Evolutionary conservation across 2,329 filamentous ascomycete genomes (phyloP).

Genomic region (Stagonosporopsis chrysanthemi): DNA sequence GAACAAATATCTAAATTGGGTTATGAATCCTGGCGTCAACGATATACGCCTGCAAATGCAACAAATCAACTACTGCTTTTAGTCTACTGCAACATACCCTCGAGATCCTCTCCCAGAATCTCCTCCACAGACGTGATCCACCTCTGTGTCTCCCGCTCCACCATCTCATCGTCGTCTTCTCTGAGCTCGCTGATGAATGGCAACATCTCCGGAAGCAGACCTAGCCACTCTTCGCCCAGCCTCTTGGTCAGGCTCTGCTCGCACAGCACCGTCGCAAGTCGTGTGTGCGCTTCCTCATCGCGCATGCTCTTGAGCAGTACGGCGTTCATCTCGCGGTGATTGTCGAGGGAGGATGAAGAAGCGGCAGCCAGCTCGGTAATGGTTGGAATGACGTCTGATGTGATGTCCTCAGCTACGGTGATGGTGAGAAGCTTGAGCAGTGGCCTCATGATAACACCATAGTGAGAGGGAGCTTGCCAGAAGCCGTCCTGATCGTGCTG

Average conservation of each 20-base stretch:
- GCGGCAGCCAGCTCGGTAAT: constrained; percentile 82
- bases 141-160: constrained; percentile 85
- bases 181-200: constrained; percentile 94
- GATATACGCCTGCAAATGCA: not conserved
- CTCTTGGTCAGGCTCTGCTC: constrained; percentile 80
- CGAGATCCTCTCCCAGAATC: constrained; percentile 86
- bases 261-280: constrained; percentile 82
- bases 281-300: constrained; percentile 72
- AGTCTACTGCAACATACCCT: constrained; percentile 82
- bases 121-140: constrained; percentile 93
- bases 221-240: constrained; percentile 92
- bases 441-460: constrained; percentile 72
- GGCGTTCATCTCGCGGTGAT: constrained; percentile 88
- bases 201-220: constrained; percentile 91
- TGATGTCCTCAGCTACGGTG: constrained; percentile 32
- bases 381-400: constrained; percentile 71
- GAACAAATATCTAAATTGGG: not conserved
- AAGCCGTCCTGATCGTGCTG: constrained; percentile 93
- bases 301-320: constrained; percentile 80
- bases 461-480: constrained; percentile 92
- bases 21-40: not conserved
- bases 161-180: constrained; percentile 93
- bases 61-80: not conserved
- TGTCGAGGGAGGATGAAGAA: constrained; percentile 81
- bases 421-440: constrained; percentile 68